Evolutionary conservation across 192 early-diverging fungal species (phyloP).

Genomic region (Diversispora eburnea): DNA sequence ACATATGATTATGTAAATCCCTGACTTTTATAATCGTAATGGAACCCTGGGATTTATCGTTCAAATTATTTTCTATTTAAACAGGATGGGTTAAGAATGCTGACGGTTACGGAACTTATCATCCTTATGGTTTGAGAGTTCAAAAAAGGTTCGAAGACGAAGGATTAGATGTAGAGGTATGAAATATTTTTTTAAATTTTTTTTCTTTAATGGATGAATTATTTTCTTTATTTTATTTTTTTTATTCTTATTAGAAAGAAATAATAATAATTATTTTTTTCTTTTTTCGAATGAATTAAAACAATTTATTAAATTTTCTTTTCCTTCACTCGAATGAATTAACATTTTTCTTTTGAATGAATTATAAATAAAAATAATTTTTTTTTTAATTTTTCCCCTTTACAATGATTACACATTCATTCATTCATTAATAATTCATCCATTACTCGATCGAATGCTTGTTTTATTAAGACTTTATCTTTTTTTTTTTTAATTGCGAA

Average conservation of each 20-base stretch:
- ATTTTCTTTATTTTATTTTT: neutral
- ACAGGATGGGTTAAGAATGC: conserved; percentile 10
- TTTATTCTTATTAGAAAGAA: neutral
- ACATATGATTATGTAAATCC: neutral
- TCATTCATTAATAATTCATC: too few species aligned
- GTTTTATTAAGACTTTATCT: too few species aligned
- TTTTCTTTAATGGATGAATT: neutral
- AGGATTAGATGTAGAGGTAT: conserved; percentile 29
- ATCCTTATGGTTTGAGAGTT: conserved; percentile 24
- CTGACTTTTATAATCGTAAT: neutral
- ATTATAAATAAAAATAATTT: too few species aligned
- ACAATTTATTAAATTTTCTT: too few species aligned
- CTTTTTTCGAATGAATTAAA: too few species aligned
- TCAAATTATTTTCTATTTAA: neutral
- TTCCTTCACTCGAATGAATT: too few species aligned
- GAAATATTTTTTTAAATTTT: neutral
- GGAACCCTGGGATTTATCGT: neutral
- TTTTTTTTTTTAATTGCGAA: neutral
- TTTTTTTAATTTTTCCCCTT: too few species aligned
- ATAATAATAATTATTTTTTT: neutral
- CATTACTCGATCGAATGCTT: too few species aligned
- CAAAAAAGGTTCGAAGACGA: conserved; percentile 28
- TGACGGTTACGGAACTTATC: conserved; percentile 21
- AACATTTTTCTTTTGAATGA: too few species aligned
- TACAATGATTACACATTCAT: too few species aligned